These are phyloP conservation scores for Melastoma candidum DNA, from an alignment of 441 rosid species.

Conservation along the genomic window DNA sequence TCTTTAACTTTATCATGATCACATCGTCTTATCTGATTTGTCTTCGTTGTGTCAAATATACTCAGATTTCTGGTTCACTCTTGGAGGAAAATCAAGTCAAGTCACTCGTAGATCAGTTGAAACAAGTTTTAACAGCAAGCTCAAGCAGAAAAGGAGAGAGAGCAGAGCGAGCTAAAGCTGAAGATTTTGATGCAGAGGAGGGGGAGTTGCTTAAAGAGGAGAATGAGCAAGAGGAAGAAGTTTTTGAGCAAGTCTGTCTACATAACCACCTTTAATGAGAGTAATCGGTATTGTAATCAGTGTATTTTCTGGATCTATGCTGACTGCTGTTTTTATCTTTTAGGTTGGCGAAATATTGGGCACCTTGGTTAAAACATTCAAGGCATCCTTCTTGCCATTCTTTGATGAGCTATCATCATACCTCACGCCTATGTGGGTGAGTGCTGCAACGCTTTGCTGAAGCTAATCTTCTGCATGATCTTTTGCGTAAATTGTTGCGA, in stretches of 20 bases:
- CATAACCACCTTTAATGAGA: constrained; percentile 9
- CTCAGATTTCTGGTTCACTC: constrained; percentile 74
- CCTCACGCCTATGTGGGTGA: constrained; percentile 99
- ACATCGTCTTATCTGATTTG: too few species aligned
- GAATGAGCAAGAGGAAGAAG: constrained; percentile 99
- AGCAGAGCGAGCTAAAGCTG: constrained; percentile 90
- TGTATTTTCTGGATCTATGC: neutral
- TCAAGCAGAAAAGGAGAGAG: constrained; percentile 88
- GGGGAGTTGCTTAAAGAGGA: constrained; percentile 94
- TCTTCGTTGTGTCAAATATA: constrained; percentile 10
- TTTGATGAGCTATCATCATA: constrained; percentile 90
- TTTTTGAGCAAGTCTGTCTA: constrained; percentile 89
- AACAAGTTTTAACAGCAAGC: constrained; percentile 93
- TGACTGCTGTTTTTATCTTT: constrained; percentile 10
- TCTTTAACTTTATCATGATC: too few species aligned
- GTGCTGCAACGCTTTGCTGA: constrained; percentile 14
- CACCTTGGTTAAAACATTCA: constrained; percentile 91
- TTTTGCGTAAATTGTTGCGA: too few species aligned
- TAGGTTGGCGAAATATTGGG: constrained; percentile 99
- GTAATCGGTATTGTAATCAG: neutral
- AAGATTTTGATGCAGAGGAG: constrained; percentile 99
- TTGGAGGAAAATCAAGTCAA: constrained; percentile 85
- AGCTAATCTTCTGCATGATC: too few species aligned
- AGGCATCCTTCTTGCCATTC: constrained; percentile 85
- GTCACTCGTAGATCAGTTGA: constrained; percentile 86